Conservation (phyloP, 2,329 filamentous ascomycete genomes). For the Didymella pomorum region DNA sequence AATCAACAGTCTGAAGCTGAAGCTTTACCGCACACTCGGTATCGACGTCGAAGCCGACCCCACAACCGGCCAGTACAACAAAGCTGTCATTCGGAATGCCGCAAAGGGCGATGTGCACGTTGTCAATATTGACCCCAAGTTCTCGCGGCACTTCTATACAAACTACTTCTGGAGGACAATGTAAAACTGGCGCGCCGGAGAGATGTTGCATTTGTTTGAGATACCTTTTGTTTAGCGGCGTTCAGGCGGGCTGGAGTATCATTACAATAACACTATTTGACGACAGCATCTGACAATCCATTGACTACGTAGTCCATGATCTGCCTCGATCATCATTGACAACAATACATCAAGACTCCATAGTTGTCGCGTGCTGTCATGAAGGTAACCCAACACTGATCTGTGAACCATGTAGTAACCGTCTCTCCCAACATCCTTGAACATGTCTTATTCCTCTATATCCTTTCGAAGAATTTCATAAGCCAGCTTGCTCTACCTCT, state of each 20-base stretch:
- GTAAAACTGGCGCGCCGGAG: conserved; percentile 48
- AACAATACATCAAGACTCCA: neutral
- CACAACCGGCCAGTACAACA: conserved; percentile 79
- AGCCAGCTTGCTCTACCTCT: conserved; percentile 40
- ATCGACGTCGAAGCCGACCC: conserved; percentile 85
- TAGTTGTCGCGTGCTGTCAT: neutral
- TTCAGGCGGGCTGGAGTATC: neutral
- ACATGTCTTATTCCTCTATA: neutral
- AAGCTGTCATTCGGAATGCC: conserved; percentile 84
- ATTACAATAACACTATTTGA: neutral
- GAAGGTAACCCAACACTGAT: neutral
- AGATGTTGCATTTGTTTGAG: neutral
- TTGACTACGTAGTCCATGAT: neutral
- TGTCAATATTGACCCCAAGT: conserved; percentile 91
- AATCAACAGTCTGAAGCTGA: conserved; percentile 72
- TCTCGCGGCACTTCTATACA: conserved; percentile 89
- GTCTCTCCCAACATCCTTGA: neutral
- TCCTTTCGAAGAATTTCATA: neutral
- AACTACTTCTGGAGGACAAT: conserved; percentile 96
- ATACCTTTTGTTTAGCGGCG: conserved; percentile 15
- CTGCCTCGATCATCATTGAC: neutral
- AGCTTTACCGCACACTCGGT: conserved; percentile 88
- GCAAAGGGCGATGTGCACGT: conserved; percentile 92
- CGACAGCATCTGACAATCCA: neutral
- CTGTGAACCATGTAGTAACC: neutral